Conservation (phyloP, 352 stramenopile genomes). For the Pythium folliculosum region DNA sequence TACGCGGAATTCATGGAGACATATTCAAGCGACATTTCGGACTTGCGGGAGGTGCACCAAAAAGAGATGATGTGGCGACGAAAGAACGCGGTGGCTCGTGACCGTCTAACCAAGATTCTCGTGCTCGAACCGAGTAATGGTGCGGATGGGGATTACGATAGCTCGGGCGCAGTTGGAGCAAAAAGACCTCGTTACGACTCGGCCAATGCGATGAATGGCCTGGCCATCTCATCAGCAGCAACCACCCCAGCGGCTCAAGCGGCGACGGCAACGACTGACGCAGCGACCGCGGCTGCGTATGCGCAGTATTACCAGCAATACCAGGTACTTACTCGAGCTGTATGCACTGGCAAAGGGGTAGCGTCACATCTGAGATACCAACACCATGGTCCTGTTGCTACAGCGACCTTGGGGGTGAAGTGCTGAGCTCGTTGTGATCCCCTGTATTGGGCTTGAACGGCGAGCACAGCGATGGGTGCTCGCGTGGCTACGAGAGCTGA, state of each 20-base stretch:
- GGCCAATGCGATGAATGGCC: conserved; percentile 10
- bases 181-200: conserved; percentile 61
- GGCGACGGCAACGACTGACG: conserved; percentile 30
- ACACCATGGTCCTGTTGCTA: conserved; percentile 21
- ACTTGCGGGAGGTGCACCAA: conserved; percentile 53
- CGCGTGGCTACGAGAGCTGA: conserved; percentile 19
- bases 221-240: conserved; percentile 20
- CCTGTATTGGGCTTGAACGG: not conserved
- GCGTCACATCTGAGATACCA: conserved; percentile 22
- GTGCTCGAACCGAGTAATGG: conserved; percentile 38
- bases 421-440: not conserved
- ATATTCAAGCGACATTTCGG: conserved; percentile 41
- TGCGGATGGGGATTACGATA: conserved; percentile 27
- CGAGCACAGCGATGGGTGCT: conserved; percentile 16
- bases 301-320: conserved; percentile 78
- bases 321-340: conserved; percentile 55
- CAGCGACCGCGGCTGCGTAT: conserved; percentile 35
- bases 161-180: conserved; percentile 41
- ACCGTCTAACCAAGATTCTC: conserved; percentile 60
- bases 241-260: conserved; percentile 20
- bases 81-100: conserved; percentile 55
- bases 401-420: conserved; percentile 22
- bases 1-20: conserved; percentile 77
- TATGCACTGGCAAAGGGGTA: conserved; percentile 7
- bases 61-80: conserved; percentile 69